phyloP scores from a whole-genome alignment of 352 stramenopile species.

The Pythium oligandrum region DNA sequence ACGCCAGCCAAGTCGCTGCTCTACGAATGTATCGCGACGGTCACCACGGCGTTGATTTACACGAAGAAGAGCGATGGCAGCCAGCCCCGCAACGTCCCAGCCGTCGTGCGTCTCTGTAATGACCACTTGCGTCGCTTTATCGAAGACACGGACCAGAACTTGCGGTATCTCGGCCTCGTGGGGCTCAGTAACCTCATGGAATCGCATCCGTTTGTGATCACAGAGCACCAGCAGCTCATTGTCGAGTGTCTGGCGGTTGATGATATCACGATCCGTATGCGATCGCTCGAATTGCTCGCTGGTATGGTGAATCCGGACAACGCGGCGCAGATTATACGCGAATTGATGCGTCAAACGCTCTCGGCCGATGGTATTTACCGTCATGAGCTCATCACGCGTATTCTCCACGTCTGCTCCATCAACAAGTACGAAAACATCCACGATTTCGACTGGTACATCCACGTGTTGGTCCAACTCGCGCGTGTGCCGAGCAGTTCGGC shows the following conservation, averaged over 20 bases:
- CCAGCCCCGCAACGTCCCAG: conserved; percentile 90
- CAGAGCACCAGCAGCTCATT: conserved; percentile 94
- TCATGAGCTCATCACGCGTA: conserved; percentile 94
- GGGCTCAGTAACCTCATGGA: conserved; percentile 96
- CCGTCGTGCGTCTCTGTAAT: conserved; percentile 94
- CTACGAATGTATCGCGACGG: conserved; percentile 97
- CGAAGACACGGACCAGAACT: conserved; percentile 98
- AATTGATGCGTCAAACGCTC: conserved; percentile 95
- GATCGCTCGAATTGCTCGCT: conserved; percentile 94
- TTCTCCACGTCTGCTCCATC: conserved; percentile 94
- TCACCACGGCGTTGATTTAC: conserved; percentile 96
- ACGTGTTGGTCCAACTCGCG: conserved; percentile 94
- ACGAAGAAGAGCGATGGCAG: conserved; percentile 95
- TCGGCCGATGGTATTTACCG: conserved; percentile 92
- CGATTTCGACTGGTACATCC: conserved; percentile 99
- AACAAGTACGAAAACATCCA: conserved; percentile 98
- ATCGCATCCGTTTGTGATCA: conserved; percentile 93
- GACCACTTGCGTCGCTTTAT: conserved; percentile 95
- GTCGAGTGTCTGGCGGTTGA: conserved; percentile 96
- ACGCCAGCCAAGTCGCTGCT: conserved; percentile 97
- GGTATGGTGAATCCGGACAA: conserved; percentile 97
- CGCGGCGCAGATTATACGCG: conserved; percentile 93
- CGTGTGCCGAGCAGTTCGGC: conserved; percentile 82
- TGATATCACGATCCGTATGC: conserved; percentile 98
- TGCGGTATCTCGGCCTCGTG: conserved; percentile 98